Evolutionary conservation across 148 eudicot species (phyloP), one percentile per base, ranked within the genome.

Genomic region (Dianthus caryophyllus): DNA sequence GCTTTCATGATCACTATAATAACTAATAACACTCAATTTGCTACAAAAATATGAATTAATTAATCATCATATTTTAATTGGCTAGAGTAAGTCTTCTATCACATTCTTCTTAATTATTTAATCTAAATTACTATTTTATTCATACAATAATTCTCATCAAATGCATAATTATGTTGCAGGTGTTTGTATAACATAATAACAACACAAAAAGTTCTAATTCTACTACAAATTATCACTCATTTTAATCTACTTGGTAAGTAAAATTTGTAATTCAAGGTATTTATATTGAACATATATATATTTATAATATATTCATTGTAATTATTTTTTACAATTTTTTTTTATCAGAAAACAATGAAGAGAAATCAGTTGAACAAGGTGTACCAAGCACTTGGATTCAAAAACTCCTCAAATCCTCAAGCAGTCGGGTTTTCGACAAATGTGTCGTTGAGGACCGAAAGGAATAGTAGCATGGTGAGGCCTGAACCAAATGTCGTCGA

Each of bases 381-480:
- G 44, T 65, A 22, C 61, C 64, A 73, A 44, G 83, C 80, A 57
- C 14, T 80, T 9, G 83, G 80, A 14, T 54, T 70, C 46, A 76
- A 67, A 43, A 17, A 61, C 60, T 73, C 80, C 25, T 14, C 77
- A 4, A 66, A 38, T 41, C 65, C 67, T 29, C 64, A 64, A 24
- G 41, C 27, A 31, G 8, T 15, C 0, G 77, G 65, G 24, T 31
- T 63, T 33, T 38, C 73, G 26, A 55, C 77, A 36, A 65, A 27
- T 66, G 41, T 4, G 6, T 5, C 22, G 6, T 5, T 22, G 24
- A 66, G 66, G 71, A 70, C 17, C 46, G 82, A 75, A 54, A 50
- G 54, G 67, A 68, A n/a, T n/a, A n/a, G 57, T 65, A 54, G 60
- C 22, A 31, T 69, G 58, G 84, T 80, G 53, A 70, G 53, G 33